Evolutionary conservation across 441 rosid species (phyloP), one percentile per base, ranked within the genome.

Genomic region (Euphorbia neoarborescens): DNA sequence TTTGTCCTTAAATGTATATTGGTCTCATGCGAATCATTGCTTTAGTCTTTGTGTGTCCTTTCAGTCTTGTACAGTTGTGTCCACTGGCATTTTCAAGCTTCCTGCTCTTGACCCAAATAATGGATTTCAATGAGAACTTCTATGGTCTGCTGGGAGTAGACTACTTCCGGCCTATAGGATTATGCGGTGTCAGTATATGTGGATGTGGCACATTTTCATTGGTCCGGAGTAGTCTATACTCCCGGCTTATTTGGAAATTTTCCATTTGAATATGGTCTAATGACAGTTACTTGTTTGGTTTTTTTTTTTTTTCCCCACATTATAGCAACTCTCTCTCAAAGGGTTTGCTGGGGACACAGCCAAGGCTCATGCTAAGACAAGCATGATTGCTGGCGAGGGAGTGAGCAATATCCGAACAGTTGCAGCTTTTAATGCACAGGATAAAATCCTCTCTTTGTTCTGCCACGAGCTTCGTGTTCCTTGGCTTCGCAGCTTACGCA

Each of bases 381-480:
- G 97, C 81, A 94, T 94, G 99, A 94, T 94, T 73, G 99, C 99
- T 10, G 99, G 99, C 56, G 99, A 94, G 79, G 99, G 99, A 75
- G 99, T 94, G 53, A 94, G 99, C 86, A 94, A 94, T 75, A 91
- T 94, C 65, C 79, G 99, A 78, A 94, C 99, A 0, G 99, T 94
- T 46, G 99, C 99, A 13, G 99, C 99, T 2, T 94, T 94, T 80
- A 94, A 94, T 81, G 97, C 99, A 0, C 99, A 94, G 68, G 75
- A 80, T 85, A 94, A 89, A 80, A 87, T 94, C 74, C 84, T 90
- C 35, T 90, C 95, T 37, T 80, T 94, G 70, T 94, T 94, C 80
- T 78, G 90, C 81, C 76, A 87, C 0, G 94, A 94, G 81, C 96
- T 91, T 20, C 92, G 83, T 10, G 81, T 90, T 48, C 99, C 99